A percentile compares a stretch with the other conserved stretches of the same genome.
Evolutionary conservation across 352 stramenopile genomes (phyloP).

Genomic region (Pythium aphanidermatum): DNA sequence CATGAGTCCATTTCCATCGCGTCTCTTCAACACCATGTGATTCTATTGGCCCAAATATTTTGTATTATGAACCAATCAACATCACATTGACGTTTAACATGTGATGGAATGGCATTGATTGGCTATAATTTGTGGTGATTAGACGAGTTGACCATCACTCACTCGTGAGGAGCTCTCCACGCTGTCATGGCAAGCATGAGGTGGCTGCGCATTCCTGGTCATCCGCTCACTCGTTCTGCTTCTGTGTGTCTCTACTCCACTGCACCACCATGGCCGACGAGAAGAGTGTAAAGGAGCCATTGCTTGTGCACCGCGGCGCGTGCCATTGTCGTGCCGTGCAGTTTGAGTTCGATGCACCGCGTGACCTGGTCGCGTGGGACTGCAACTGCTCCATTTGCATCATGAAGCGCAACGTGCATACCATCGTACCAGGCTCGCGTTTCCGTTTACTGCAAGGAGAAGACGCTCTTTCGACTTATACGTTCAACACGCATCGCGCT

Average conservation of each 20-base stretch:
- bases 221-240: background rate
- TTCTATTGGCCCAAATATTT: too few species aligned
- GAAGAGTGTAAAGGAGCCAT: too few species aligned
- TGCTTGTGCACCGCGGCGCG: constrained; percentile 36
- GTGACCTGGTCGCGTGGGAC: constrained; percentile 47
- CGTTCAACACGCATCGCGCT: constrained; percentile 74
- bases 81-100: too few species aligned
- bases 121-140: background rate
- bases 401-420: constrained; percentile 77
- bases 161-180: background rate
- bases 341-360: constrained; percentile 63
- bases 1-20: too few species aligned
- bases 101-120: too few species aligned
- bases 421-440: constrained; percentile 44
- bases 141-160: constrained; percentile 6
- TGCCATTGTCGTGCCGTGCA: constrained; percentile 70
- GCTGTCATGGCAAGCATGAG: too few species aligned
- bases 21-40: too few species aligned
- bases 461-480: constrained; percentile 64
- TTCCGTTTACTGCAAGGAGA: constrained; percentile 48
- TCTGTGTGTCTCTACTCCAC: background rate
- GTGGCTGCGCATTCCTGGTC: too few species aligned
- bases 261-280: background rate
- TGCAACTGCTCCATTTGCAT: constrained; percentile 85
- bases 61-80: too few species aligned